Evolutionary conservation across 257 asterid species (phyloP).

Genomic region (Solanum bulbocastanum): DNA sequence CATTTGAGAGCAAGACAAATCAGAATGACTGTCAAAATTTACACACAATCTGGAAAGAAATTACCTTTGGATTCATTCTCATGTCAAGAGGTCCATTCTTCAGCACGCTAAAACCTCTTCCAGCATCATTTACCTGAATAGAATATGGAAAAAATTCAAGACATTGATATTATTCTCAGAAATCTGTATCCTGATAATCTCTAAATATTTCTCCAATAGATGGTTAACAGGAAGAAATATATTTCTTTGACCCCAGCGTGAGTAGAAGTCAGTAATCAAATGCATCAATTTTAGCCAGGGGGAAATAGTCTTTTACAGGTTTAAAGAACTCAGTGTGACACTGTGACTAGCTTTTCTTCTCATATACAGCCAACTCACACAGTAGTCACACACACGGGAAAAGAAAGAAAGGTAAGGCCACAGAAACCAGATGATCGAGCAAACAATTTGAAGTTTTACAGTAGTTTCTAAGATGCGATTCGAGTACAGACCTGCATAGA

Average conservation of each 20-base stretch:
- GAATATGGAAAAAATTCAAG: neutral
- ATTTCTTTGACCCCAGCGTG: neutral
- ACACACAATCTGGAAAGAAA: neutral
- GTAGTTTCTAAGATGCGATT: neutral
- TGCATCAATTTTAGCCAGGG: neutral
- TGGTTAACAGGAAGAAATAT: neutral
- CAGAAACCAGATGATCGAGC: neutral
- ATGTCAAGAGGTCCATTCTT: slow-evolving; percentile 91
- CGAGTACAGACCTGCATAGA: slow-evolving; percentile 79
- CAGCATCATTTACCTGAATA: slow-evolving; percentile 72
- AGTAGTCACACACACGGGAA: neutral
- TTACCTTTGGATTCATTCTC: slow-evolving; percentile 98
- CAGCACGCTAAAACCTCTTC: slow-evolving; percentile 89
- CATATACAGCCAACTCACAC: neutral
- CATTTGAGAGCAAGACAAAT: neutral
- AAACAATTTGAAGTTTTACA: neutral
- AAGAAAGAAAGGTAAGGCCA: neutral
- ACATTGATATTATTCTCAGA: neutral
- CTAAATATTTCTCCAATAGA: neutral
- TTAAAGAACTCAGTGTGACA: neutral
- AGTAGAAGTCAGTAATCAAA: neutral
- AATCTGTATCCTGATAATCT: neutral
- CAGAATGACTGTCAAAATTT: neutral
- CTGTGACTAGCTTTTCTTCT: neutral
- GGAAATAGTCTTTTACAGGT: neutral